phyloP scores from a whole-genome alignment of 176 grass and related monocot genomes.

The Thinopyrum elongatum region DNA sequence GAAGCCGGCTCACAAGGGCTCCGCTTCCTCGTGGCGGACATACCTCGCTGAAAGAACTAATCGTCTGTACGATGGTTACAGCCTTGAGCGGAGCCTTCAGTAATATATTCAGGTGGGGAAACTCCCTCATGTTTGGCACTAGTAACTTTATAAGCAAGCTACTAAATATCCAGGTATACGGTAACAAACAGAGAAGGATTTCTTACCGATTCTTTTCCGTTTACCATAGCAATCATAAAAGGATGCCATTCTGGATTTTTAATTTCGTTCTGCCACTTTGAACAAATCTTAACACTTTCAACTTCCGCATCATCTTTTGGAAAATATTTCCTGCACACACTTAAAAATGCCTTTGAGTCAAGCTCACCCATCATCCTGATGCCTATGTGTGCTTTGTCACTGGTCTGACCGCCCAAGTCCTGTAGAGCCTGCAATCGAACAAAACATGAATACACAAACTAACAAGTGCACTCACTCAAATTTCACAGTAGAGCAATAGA shows the following conservation, averaged over 20 bases:
- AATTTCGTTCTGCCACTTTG: conserved; percentile 76
- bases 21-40: no score
- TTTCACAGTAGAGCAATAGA: background rate
- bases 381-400: conserved; percentile 28
- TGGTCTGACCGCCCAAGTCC: conserved; percentile 19
- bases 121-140: background rate
- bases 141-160: background rate
- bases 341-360: conserved; percentile 47
- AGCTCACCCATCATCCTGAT: conserved; percentile 71
- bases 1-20: no score
- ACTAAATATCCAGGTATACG: background rate
- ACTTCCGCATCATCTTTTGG: conserved; percentile 30
- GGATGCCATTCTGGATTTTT: conserved; percentile 59
- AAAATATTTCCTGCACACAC: conserved; percentile 40
- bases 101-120: no score
- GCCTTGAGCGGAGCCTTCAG: no score
- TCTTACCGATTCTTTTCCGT: conserved; percentile 47
- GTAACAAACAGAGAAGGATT: conserved; percentile 13
- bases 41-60: no score
- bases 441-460: background rate
- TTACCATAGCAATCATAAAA: conserved; percentile 37
- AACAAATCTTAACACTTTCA: conserved; percentile 34
- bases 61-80: no score
- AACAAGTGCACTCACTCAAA: background rate
- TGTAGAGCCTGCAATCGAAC: conserved; percentile 23